Conservation (phyloP, 306 rosid genomes). For the Vigna hirtella region DNA sequence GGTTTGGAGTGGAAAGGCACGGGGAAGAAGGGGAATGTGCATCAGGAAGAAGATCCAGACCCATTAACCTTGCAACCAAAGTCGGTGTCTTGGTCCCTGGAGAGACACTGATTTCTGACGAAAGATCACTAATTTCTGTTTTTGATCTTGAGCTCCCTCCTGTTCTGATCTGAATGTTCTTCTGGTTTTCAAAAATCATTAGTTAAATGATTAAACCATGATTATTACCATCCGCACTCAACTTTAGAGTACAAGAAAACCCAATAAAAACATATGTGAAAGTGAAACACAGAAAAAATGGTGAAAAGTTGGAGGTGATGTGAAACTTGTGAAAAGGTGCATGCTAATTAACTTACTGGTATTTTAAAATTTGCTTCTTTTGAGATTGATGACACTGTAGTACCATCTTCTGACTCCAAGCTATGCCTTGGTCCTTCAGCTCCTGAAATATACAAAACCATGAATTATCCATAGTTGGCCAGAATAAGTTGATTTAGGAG, state of each 20-base stretch:
- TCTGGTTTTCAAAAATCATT: constrained; percentile 55
- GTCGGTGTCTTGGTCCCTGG: constrained; percentile 90
- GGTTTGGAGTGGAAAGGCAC: constrained; percentile 51
- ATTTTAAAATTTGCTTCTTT: constrained; percentile 62
- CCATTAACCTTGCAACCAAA: constrained; percentile 95
- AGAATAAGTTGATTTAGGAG: neutral
- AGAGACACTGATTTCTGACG: constrained; percentile 65
- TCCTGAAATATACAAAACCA: constrained; percentile 57
- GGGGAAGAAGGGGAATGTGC: constrained; percentile 52
- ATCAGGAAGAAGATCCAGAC: constrained; percentile 94
- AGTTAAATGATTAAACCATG: constrained; percentile 28
- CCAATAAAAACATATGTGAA: neutral
- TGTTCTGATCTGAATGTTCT: constrained; percentile 75
- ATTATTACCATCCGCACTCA: constrained; percentile 27
- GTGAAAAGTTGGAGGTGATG: constrained; percentile 27
- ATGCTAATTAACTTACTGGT: constrained; percentile 64
- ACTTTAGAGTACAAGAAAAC: constrained; percentile 1
- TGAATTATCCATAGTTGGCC: constrained; percentile 3
- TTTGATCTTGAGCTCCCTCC: constrained; percentile 44
- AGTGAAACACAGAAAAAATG: constrained; percentile 12
- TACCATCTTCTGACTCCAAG: constrained; percentile 74
- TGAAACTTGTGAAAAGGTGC: neutral
- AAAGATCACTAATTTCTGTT: constrained; percentile 51
- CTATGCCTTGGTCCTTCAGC: constrained; percentile 86
- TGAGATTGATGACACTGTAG: constrained; percentile 55